phyloP scores from a whole-genome alignment of 805 yeast species.

The Saturnispora quitensis region DNA sequence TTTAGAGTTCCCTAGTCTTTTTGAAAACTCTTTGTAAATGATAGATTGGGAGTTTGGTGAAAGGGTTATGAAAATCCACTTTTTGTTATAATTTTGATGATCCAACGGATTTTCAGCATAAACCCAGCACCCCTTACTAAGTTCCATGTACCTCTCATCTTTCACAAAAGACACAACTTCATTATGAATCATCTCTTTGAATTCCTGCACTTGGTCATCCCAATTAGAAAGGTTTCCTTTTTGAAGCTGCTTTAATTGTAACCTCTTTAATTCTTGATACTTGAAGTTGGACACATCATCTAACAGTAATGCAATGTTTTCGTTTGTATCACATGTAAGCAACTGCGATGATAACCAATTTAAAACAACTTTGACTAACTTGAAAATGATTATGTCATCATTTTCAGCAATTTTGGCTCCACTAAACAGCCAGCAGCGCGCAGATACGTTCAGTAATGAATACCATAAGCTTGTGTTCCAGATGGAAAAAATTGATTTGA shows the following conservation, averaged over 20 bases:
- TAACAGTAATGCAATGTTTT: conserved; percentile 6
- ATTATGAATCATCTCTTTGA: conserved; percentile 39
- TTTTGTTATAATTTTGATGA: conserved; percentile 9
- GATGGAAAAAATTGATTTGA: conserved; percentile 9
- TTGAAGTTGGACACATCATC: conserved; percentile 18
- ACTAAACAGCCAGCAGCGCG: conserved; percentile 13
- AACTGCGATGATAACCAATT: conserved; percentile 9
- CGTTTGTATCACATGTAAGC: neutral
- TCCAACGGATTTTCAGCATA: conserved; percentile 46
- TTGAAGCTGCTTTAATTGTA: conserved; percentile 41
- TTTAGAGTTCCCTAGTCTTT: conserved; percentile 29
- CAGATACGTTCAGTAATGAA: conserved; percentile 8
- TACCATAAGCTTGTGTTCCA: conserved; percentile 13
- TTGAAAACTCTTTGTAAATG: conserved; percentile 49
- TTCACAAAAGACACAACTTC: conserved; percentile 65
- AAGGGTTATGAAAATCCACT: conserved; percentile 43
- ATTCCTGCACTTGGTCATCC: conserved; percentile 35
- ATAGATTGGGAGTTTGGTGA: conserved; percentile 59
- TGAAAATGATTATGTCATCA: conserved; percentile 9
- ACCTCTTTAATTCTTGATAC: conserved; percentile 42
- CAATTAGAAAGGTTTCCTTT: conserved; percentile 32
- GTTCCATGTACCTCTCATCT: conserved; percentile 63
- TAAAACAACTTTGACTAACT: conserved; percentile 4
- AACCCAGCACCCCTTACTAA: conserved; percentile 78
- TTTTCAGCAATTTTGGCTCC: conserved; percentile 7